phyloP scores from a whole-genome alignment of 164 flowering plant genomes.

The Echeveria elegans region DNA sequence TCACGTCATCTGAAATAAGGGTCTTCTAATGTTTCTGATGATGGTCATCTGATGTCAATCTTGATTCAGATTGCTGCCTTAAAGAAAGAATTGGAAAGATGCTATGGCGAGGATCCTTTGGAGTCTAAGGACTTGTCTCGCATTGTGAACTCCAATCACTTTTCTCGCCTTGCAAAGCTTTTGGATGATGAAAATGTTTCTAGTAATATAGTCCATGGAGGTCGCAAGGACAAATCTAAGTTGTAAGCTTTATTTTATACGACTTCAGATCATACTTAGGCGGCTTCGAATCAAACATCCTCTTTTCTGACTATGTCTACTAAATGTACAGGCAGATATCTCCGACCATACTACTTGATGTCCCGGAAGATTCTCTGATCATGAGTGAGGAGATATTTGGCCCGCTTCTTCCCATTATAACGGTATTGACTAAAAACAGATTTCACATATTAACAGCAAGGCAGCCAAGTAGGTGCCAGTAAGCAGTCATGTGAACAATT shows the following conservation, averaged over 20 bases:
- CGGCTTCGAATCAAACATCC: not conserved
- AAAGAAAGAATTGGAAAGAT: constrained; percentile 36
- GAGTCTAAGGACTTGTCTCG: constrained; percentile 64
- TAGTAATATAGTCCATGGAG: constrained; percentile 63
- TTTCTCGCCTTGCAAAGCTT: constrained; percentile 44
- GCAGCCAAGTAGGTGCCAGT: not conserved
- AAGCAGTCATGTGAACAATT: not conserved
- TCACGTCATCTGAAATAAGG: not conserved
- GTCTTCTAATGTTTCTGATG: not conserved
- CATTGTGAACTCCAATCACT: constrained; percentile 55
- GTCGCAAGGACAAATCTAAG: constrained; percentile 42
- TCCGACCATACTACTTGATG: constrained; percentile 83
- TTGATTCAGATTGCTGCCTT: constrained; percentile 48
- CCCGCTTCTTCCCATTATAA: constrained; percentile 81
- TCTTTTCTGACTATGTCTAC: not conserved
- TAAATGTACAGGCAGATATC: constrained; percentile 49
- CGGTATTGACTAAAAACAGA: constrained; percentile 29
- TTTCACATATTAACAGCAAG: not conserved
- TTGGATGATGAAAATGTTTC: constrained; percentile 67
- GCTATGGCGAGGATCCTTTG: constrained; percentile 60
- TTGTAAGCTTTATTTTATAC: constrained; percentile 38
- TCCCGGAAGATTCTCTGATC: constrained; percentile 67
- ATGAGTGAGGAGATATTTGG: constrained; percentile 96
- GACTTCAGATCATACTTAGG: not conserved
- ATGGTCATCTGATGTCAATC: not conserved